Evolutionary conservation across 306 rosid species (phyloP).

Genomic region (Boehmeria nivea): DNA sequence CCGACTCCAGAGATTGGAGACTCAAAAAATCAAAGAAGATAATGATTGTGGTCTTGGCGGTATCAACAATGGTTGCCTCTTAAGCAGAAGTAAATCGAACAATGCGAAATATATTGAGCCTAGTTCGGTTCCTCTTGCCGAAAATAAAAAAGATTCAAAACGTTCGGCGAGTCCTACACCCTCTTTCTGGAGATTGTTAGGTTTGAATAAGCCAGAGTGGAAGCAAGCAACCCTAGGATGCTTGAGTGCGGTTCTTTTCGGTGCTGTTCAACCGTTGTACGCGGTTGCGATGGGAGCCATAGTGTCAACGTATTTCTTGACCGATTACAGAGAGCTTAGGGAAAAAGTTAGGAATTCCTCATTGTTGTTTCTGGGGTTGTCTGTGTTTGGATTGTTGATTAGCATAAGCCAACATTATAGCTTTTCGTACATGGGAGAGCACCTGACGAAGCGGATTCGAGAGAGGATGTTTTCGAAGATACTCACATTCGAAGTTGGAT

Average conservation of each 20-base stretch:
- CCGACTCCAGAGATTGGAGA: neutral
- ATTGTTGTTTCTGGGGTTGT: slow-evolving; percentile 22
- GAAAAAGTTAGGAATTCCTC: slow-evolving; percentile 13
- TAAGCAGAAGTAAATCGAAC: neutral
- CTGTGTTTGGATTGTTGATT: slow-evolving; percentile 15
- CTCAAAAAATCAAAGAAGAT: neutral
- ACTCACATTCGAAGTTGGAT: slow-evolving; percentile 46
- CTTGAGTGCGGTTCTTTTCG: slow-evolving; percentile 25
- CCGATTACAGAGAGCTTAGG: slow-evolving; percentile 31
- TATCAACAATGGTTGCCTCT: neutral
- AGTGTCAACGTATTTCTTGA: slow-evolving; percentile 25
- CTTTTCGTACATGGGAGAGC: slow-evolving; percentile 44
- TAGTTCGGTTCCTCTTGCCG: neutral
- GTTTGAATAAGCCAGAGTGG: slow-evolving; percentile 38
- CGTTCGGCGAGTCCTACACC: neutral
- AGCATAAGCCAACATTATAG: slow-evolving; percentile 38
- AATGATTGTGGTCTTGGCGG: too few species aligned
- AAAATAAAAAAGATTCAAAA: neutral
- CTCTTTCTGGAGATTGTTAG: slow-evolving; percentile 33
- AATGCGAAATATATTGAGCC: neutral
- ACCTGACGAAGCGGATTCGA: slow-evolving; percentile 38
- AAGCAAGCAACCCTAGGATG: slow-evolving; percentile 39
- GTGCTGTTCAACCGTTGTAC: slow-evolving; percentile 34
- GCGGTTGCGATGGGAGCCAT: slow-evolving; percentile 29
- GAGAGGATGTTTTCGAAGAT: slow-evolving; percentile 37